Evolutionary conservation across 1,284 basidiomycete genomes (phyloP), one percentile per base, ranked within the genome.

Genomic region (Tilletia caries): DNA sequence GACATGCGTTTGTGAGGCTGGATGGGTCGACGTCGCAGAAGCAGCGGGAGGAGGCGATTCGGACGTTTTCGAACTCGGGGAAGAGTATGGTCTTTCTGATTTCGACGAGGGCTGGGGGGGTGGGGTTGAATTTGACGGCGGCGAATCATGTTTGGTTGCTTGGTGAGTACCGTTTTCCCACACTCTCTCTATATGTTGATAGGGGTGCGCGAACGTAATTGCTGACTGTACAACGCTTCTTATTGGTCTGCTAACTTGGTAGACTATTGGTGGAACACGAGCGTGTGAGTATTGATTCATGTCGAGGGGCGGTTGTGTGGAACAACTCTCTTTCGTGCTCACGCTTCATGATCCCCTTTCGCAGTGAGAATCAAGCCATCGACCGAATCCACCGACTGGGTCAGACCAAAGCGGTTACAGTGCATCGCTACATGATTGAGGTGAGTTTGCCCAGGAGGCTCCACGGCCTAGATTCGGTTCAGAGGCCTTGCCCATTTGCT

Each of bases 21-120:
- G 95, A 98, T 82, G 95, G 95, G 1, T 89, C 91, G 0, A 95
- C 97, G 90, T 90, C 91, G 76, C 87, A 96, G 75, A 91, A 91
- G 83, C 91, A 91, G 81, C 88, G 93, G 54, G 90, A 88, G 44
- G 87, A 87, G 4, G 89, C 92, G 0, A 87, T 98, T 65, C 85
- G 89, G 29, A 88, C 90, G 0, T 87, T 98, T 88, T 73, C 89
- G 91, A 0, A 89, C 91, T 76, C 91, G 91, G 81, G 12, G 25
- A 66, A 46, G 65, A 50, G 33, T 41, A 92, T 98, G 84, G 87
- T 98, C 13, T 85, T 98, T 62, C 88, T 97, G 64, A 88, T 98
- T 70, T 95, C 92, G 78, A 85, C 97, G 79, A 93, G 94, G 81
- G 95, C 95, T 0, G 95, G 95, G 25, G 95, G 95, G 13, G 94